phyloP scores from a whole-genome alignment of 1,284 basidiomycete species.

The Agaricales sp. region DNA sequence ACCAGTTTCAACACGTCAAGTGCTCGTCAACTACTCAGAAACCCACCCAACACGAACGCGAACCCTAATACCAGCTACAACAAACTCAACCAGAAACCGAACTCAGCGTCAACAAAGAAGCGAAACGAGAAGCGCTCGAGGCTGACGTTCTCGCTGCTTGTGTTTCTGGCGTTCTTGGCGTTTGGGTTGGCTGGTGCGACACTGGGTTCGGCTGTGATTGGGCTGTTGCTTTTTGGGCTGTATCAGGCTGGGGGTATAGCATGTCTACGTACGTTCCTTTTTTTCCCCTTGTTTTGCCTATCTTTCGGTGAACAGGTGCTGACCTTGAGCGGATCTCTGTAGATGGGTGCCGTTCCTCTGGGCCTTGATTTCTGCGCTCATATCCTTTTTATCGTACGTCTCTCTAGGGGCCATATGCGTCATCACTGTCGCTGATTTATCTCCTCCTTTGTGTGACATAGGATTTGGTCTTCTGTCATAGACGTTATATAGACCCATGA shows the following conservation, averaged over 20 bases:
- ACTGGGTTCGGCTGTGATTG: constrained; percentile 60
- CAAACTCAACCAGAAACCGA: neutral
- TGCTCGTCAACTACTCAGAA: neutral
- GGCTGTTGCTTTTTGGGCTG: constrained; percentile 60
- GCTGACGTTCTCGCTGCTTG: constrained; percentile 51
- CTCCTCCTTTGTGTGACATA: constrained; percentile 18
- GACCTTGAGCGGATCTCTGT: constrained; percentile 8
- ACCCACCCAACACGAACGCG: constrained; percentile 5
- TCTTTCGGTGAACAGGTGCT: neutral
- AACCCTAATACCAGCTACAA: constrained; percentile 7
- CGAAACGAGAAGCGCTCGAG: constrained; percentile 48
- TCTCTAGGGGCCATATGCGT: constrained; percentile 5
- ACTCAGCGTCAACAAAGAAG: constrained; percentile 14
- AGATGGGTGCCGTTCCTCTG: constrained; percentile 81
- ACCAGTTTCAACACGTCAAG: no score
- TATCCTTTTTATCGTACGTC: constrained; percentile 55
- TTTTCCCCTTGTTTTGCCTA: constrained; percentile 3
- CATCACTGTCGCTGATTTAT: constrained; percentile 2
- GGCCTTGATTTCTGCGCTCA: constrained; percentile 57
- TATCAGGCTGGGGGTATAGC: constrained; percentile 60
- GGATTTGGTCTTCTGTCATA: constrained; percentile 47
- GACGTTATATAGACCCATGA: constrained; percentile 30
- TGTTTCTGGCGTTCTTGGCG: constrained; percentile 48
- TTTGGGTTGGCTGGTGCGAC: constrained; percentile 55
- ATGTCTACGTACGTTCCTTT: constrained; percentile 62